Conservation (phyloP, 1,284 basidiomycete species). For the Waitea zeae region DNA sequence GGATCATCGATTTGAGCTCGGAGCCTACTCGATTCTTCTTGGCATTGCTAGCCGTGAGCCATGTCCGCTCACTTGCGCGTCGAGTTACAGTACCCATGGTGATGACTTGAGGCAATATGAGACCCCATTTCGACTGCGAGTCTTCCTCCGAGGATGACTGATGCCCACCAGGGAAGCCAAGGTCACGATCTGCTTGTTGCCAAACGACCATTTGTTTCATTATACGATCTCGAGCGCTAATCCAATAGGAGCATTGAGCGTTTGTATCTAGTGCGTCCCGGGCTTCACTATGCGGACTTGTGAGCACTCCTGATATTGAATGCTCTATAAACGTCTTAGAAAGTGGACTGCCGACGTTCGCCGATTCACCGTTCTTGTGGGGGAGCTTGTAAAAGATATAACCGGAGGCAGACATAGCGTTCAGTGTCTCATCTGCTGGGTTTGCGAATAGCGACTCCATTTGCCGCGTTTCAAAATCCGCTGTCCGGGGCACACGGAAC, state of each 20-base stretch:
- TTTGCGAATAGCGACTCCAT: conserved; percentile 34
- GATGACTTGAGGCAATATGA: conserved; percentile 93
- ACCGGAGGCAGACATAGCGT: conserved; percentile 23
- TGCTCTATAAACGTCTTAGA: conserved; percentile 82
- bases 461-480: conserved; percentile 19
- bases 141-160: conserved; percentile 9
- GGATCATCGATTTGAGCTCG: conserved; percentile 95
- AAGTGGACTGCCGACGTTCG: conserved; percentile 89
- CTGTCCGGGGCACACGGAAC: conserved; percentile 49
- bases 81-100: conserved; percentile 98
- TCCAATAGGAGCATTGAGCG: conserved; percentile 96
- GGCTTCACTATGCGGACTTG: conserved; percentile 65
- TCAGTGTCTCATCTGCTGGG: conserved; percentile 37
- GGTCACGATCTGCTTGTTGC: conserved; percentile 31
- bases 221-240: conserved; percentile 85
- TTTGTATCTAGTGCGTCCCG: conserved; percentile 84
- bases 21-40: conserved; percentile 96
- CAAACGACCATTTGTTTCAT: conserved; percentile 90
- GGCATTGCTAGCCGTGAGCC: conserved; percentile 96
- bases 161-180: conserved; percentile 35
- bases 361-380: conserved; percentile 87
- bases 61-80: conserved; percentile 94
- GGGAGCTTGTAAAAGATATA: conserved; percentile 82
- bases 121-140: conserved; percentile 61
- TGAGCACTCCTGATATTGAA: conserved; percentile 73